These are phyloP conservation scores for Phaeosphaeriaceae sp. DNA, from an alignment of 2,329 filamentous ascomycete species.

Conservation along the genomic window DNA sequence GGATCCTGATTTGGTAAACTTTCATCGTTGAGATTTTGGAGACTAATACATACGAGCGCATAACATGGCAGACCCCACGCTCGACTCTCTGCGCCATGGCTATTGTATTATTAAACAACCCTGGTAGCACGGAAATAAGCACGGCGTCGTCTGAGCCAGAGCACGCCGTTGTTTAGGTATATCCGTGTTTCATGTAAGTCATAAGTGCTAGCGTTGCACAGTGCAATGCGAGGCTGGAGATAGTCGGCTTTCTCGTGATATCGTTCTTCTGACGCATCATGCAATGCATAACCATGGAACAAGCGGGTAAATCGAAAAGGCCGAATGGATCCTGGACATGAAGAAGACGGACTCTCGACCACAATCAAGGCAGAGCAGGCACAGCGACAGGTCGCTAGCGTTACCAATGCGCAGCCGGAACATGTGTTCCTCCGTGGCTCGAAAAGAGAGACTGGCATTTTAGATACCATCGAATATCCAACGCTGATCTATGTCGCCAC, in stretches of 20 bases:
- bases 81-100: not conserved
- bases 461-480: not conserved
- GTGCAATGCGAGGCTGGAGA: not conserved
- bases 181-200: not conserved
- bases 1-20: too few relatives aligned
- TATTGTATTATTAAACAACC: not conserved
- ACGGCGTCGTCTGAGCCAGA: not conserved
- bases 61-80: too few relatives aligned
- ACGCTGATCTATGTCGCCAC: not conserved
- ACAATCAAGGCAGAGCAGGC: not conserved
- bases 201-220: not conserved
- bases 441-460: not conserved
- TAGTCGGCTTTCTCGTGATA: not conserved
- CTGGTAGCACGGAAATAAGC: not conserved
- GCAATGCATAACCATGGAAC: not conserved
- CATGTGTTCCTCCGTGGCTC: not conserved
- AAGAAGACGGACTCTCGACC: not conserved
- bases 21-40: too few relatives aligned
- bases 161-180: not conserved
- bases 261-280: not conserved
- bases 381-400: not conserved
- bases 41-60: too few relatives aligned
- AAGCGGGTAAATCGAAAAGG: not conserved
- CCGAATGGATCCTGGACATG: not conserved
- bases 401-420: not conserved